These are phyloP conservation scores for Gastrolobium villosum DNA, from an alignment of 306 rosid genomes.

Conservation along the genomic window DNA sequence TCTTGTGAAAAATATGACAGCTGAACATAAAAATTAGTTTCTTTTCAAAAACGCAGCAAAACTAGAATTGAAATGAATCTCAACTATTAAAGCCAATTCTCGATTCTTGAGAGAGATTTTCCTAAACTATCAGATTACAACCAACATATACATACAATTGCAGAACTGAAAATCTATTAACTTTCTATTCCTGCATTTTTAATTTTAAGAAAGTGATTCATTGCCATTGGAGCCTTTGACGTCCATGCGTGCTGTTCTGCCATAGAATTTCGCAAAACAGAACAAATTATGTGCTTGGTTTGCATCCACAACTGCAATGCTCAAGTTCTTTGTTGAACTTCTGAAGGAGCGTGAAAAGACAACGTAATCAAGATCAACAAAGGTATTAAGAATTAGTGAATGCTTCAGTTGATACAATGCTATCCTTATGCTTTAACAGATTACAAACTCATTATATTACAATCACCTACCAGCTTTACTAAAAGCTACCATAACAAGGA, in stretches of 20 bases:
- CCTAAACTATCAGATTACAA: slow-evolving; percentile 48
- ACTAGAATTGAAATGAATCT: not conserved
- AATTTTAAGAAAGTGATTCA: slow-evolving; percentile 35
- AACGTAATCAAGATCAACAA: not conserved
- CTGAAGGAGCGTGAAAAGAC: slow-evolving; percentile 53
- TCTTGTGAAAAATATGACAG: too few species aligned
- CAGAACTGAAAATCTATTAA: slow-evolving; percentile 36
- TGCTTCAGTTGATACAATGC: slow-evolving; percentile 1
- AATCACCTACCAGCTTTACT: not conserved
- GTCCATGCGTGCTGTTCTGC: slow-evolving; percentile 38
- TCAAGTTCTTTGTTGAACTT: slow-evolving; percentile 81
- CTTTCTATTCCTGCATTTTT: slow-evolving; percentile 41
- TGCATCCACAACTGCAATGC: slow-evolving; percentile 87
- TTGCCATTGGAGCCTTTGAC: slow-evolving; percentile 48
- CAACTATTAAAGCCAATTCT: slow-evolving; percentile 25
- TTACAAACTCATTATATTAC: not conserved
- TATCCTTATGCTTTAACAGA: not conserved
- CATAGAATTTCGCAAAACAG: slow-evolving; percentile 39
- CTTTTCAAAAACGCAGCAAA: too few species aligned
- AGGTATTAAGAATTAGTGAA: not conserved
- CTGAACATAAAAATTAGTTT: too few species aligned
- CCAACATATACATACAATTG: slow-evolving; percentile 51
- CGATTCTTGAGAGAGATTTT: slow-evolving; percentile 21
- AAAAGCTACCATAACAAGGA: not conserved
- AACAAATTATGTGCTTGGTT: slow-evolving; percentile 45